phyloP scores from a whole-genome alignment of 83 land plant species.

The Picea abies region DNA sequence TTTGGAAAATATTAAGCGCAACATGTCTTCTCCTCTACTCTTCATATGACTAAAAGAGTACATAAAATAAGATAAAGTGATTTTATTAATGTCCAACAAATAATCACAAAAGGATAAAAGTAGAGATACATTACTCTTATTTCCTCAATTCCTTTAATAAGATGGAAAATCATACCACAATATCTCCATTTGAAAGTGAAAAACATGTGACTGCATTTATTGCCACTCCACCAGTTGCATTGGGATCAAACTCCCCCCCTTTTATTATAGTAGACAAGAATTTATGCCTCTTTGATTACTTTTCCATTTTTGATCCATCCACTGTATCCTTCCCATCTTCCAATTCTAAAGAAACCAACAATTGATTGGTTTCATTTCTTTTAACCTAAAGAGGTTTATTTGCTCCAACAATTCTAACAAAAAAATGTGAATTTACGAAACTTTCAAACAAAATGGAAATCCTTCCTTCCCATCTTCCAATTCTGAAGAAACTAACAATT shows the following conservation, averaged over 20 bases:
- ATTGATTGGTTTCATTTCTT: slow-evolving; percentile 21
- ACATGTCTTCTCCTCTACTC: not conserved
- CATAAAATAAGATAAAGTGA: no score
- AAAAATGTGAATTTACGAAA: slow-evolving; percentile 87
- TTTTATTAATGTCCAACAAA: no score
- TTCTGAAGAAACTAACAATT: slow-evolving; percentile 19
- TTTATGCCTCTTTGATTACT: slow-evolving; percentile 4
- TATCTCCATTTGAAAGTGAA: slow-evolving; percentile 90
- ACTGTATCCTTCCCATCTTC: slow-evolving; percentile 19
- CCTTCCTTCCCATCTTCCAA: slow-evolving; percentile 24
- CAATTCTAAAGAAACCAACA: slow-evolving; percentile 18
- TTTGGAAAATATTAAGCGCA: not conserved
- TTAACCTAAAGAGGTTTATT: slow-evolving; percentile 69
- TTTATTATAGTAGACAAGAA: slow-evolving; percentile 65
- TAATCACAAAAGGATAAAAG: not conserved
- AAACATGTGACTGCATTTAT: slow-evolving; percentile 64
- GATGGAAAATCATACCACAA: slow-evolving; percentile 77
- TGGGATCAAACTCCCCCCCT: slow-evolving; percentile 74
- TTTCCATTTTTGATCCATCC: slow-evolving; percentile 17
- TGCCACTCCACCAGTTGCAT: slow-evolving; percentile 83
- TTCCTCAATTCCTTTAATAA: slow-evolving; percentile 4
- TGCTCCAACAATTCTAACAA: slow-evolving; percentile 69
- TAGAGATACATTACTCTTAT: slow-evolving; percentile 3
- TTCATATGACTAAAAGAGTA: not conserved
- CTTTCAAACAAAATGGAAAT: slow-evolving; percentile 62